Conservation (phyloP, 148 eudicot species). For the Hydrangea macrophylla region DNA sequence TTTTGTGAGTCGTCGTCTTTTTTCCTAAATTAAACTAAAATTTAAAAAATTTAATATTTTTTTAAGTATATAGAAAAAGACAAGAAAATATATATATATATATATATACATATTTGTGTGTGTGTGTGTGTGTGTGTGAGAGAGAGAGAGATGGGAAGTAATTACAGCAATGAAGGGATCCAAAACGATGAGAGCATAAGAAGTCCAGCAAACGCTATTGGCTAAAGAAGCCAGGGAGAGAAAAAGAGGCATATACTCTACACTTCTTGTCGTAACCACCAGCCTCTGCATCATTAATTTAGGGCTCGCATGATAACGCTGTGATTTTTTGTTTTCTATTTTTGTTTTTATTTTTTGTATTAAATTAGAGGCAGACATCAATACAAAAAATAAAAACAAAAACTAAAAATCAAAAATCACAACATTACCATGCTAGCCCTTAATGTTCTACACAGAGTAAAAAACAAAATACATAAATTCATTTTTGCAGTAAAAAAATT, state of each 20-base stretch:
- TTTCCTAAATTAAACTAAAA: too few species aligned
- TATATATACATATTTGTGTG: not conserved
- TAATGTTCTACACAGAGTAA: not conserved
- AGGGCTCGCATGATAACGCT: not conserved
- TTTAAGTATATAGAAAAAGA: not conserved
- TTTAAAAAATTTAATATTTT: not conserved
- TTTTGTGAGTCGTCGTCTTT: too few species aligned
- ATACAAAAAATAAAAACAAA: too few species aligned
- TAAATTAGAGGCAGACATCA: too few species aligned
- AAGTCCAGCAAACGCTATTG: constrained; percentile 73
- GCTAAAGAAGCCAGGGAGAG: constrained; percentile 69
- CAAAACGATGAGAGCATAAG: constrained; percentile 64
- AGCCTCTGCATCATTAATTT: constrained; percentile 47
- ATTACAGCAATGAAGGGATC: constrained; percentile 71
- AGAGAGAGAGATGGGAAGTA: constrained; percentile 7
- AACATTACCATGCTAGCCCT: not conserved
- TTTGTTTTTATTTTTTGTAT: too few species aligned
- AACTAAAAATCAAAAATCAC: too few species aligned
- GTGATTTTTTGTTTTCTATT: too few species aligned
- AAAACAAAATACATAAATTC: not conserved
- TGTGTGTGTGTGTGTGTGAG: too few species aligned
- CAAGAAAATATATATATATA: not conserved
- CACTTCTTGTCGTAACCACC: constrained; percentile 82
- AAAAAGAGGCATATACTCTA: constrained; percentile 85
- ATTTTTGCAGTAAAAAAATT: too few species aligned